Evolutionary conservation across 192 early-diverging fungal species (phyloP).

Genomic region (Dimargaris xerosporica): DNA sequence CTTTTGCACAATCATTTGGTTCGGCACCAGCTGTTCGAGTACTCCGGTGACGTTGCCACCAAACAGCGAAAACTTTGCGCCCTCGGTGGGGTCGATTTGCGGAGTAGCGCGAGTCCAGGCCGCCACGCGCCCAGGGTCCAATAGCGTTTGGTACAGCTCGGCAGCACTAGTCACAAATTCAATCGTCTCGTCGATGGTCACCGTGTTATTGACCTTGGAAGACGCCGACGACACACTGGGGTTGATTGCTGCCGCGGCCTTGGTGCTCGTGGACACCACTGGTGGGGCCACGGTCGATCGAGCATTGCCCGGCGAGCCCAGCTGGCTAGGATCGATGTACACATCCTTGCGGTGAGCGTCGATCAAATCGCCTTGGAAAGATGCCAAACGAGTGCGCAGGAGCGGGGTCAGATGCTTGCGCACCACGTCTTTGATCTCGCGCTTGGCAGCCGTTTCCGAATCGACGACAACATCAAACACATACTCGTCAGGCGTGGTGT

Average conservation of each 20-base stretch:
- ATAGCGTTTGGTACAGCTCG: slow-evolving; percentile 68
- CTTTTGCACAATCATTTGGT: slow-evolving; percentile 64
- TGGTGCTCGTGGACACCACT: slow-evolving; percentile 5
- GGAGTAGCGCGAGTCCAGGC: slow-evolving; percentile 69
- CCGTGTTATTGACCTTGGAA: slow-evolving; percentile 34
- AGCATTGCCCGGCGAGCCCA: slow-evolving; percentile 18
- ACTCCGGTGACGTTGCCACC: slow-evolving; percentile 75
- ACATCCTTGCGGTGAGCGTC: slow-evolving; percentile 64
- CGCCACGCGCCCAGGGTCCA: slow-evolving; percentile 52
- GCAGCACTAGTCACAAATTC: slow-evolving; percentile 71
- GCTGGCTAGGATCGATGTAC: slow-evolving; percentile 45
- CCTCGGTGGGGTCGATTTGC: slow-evolving; percentile 42
- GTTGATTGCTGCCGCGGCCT: neutral
- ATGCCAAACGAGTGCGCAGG: slow-evolving; percentile 38
- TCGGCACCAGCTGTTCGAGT: slow-evolving; percentile 50
- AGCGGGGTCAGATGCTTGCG: slow-evolving; percentile 46
- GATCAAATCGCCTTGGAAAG: slow-evolving; percentile 58
- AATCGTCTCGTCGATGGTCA: slow-evolving; percentile 49
- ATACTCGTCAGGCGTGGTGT: slow-evolving; percentile 67
- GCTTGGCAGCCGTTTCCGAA: slow-evolving; percentile 21
- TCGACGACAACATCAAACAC: slow-evolving; percentile 60
- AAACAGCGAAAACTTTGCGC: slow-evolving; percentile 59
- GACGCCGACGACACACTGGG: slow-evolving; percentile 15
- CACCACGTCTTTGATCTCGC: slow-evolving; percentile 50
- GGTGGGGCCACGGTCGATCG: slow-evolving; percentile 7